Base-by-base conservation (phyloP, 2,329 filamentous ascomycete genomes). In the Hypoxylon sp. region DNA sequence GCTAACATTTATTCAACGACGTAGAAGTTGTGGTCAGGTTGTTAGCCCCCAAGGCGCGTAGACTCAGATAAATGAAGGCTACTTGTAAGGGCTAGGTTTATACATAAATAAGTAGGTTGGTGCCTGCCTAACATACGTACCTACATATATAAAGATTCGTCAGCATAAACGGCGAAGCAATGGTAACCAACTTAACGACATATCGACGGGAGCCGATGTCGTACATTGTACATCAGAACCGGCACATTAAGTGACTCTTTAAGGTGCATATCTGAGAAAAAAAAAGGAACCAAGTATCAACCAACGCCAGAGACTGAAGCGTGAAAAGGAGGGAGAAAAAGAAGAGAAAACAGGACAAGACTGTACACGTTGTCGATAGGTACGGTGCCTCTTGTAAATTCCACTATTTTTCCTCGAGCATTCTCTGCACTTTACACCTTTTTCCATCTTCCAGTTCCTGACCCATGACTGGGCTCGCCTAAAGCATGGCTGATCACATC, bases 401-500 rank as follows among this genome's bases (percentile, higher is more conserved):
- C 28, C 43, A 36, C 25, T 21, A 28, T 48, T 32, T 17, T 43
- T 60, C 38, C 38, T 56, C 19, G 5, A 28, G 17, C 38, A 21
- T 13, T 28, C 23, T 53, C 52, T 32, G 25, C 34, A 38, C 28
- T 49, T 58, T 19, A 28, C 25, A 23, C 53, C 45, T 34, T 51
- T 19, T 21, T 43, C 32, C 41, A 21, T 36, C 19, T 34, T 28
- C 9, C 19, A 34, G 28, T 25, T 60, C 34, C 46, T 21, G 11
- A 57, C 25, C 17, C 28, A 17, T 28, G 43, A 17, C 43, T 36
- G 19, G 17, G 41, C 45, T 19, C 51, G 41, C 21, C 32, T 30
- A n/a, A 36, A 53, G 11, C 60, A 68, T 68, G 64, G 60, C 55
- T 46, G 60, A 49, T 62, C 53, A 32, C 41, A 49, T 52, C 49